These are phyloP conservation scores for Thymus quinquecostatus DNA, from an alignment of 257 asterid species.

Conservation along the genomic window DNA sequence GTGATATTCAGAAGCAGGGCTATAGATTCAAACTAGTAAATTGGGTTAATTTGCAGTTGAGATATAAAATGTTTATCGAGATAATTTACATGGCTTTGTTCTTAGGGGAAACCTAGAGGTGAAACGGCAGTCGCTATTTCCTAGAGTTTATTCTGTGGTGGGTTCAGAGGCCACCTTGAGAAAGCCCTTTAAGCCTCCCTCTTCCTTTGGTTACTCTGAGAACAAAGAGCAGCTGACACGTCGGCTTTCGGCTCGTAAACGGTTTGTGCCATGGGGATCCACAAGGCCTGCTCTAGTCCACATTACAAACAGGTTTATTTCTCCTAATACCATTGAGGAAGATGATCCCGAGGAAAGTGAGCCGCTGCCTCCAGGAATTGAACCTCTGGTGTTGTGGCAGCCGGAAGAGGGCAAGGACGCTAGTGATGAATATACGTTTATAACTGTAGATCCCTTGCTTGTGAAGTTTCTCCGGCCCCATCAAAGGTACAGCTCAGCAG, in stretches of 20 bases:
- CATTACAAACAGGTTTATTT: slow-evolving; percentile 58
- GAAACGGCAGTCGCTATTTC: slow-evolving; percentile 82
- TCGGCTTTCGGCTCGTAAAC: slow-evolving; percentile 87
- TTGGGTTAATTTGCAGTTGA: slow-evolving; percentile 10
- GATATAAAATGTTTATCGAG: neutral
- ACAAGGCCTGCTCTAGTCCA: slow-evolving; percentile 63
- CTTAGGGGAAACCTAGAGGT: slow-evolving; percentile 85
- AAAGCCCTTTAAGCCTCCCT: slow-evolving; percentile 91
- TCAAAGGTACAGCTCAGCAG: slow-evolving; percentile 64
- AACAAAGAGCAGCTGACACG: slow-evolving; percentile 68
- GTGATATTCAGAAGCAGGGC: neutral
- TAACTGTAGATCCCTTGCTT: slow-evolving; percentile 79
- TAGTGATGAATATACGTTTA: slow-evolving; percentile 41
- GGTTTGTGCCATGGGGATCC: slow-evolving; percentile 98
- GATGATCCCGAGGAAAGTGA: slow-evolving; percentile 53
- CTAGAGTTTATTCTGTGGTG: slow-evolving; percentile 77
- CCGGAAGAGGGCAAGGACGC: slow-evolving; percentile 55
- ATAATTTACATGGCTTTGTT: slow-evolving; percentile 4
- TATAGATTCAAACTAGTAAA: neutral
- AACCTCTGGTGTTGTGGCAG: slow-evolving; percentile 91
- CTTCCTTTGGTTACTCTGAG: slow-evolving; percentile 69
- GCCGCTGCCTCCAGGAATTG: slow-evolving; percentile 79
- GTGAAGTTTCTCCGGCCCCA: slow-evolving; percentile 95
- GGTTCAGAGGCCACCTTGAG: slow-evolving; percentile 67
- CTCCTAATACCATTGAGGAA: slow-evolving; percentile 45